Conservation (phyloP, 2,329 filamentous ascomycete genomes). For the Hypomyces perniciosus region DNA sequence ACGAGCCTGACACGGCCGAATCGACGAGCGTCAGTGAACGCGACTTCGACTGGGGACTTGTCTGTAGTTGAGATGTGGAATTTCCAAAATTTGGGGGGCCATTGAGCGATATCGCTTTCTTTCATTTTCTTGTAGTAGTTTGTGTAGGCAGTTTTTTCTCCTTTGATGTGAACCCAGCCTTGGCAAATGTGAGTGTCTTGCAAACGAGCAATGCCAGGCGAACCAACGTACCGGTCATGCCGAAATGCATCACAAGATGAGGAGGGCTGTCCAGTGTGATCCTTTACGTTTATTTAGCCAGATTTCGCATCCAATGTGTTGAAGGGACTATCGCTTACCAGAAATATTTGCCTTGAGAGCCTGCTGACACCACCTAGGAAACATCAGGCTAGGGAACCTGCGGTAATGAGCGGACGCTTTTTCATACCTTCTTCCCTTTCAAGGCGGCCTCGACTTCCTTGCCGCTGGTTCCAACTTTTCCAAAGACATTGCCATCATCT, state of each 20-base stretch:
- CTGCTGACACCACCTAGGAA: conserved; percentile 52
- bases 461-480: conserved; percentile 79
- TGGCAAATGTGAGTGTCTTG: conserved; percentile 5
- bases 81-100: conserved; percentile 90
- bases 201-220: background rate
- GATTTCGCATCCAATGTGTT: background rate
- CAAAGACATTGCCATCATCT: conserved; percentile 81
- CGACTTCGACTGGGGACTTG: conserved; percentile 51
- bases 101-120: conserved; percentile 52
- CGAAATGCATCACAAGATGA: conserved; percentile 85
- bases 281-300: conserved; percentile 21
- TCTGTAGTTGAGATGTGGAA: conserved; percentile 66
- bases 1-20: conserved; percentile 76
- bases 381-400: background rate
- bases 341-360: conserved; percentile 95
- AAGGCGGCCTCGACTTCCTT: conserved; percentile 68
- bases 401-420: background rate
- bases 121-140: conserved; percentile 73
- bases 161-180: conserved; percentile 84
- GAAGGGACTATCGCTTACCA: conserved; percentile 46
- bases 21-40: conserved; percentile 78
- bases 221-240: conserved; percentile 51
- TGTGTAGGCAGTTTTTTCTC: conserved; percentile 70
- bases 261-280: conserved; percentile 63
- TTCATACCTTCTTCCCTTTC: conserved; percentile 58